These are phyloP conservation scores for Colletotrichum cordylinicola DNA, from an alignment of 2,329 filamentous ascomycete species.

Conservation along the genomic window DNA sequence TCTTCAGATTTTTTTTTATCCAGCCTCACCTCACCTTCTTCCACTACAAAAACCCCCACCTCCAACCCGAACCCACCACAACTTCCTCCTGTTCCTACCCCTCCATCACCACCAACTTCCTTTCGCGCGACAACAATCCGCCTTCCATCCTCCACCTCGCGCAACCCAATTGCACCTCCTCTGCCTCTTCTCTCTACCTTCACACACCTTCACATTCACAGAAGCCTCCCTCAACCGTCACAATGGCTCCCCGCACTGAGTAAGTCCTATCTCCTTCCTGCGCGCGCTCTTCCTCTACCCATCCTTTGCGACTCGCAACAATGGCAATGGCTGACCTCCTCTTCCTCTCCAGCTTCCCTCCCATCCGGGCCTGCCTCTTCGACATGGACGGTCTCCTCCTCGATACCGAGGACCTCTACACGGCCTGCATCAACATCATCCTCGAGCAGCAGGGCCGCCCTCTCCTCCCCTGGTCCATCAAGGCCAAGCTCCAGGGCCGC, in stretches of 20 bases:
- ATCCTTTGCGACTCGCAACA: not conserved
- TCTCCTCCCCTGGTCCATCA: constrained; percentile 88
- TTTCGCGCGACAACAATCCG: not conserved
- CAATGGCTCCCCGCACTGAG: constrained; percentile 52
- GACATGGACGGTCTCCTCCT: constrained; percentile 98
- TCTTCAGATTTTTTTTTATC: not conserved
- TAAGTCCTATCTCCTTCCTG: constrained; percentile 32
- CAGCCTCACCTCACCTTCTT: not conserved
- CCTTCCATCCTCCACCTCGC: not conserved
- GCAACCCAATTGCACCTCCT: not conserved
- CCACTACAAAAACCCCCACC: not conserved
- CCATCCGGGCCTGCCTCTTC: constrained; percentile 90
- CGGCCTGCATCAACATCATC: constrained; percentile 80
- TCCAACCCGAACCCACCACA: not conserved
- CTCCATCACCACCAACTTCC: not conserved
- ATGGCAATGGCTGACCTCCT: not conserved
- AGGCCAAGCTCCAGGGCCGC: constrained; percentile 78
- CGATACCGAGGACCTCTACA: constrained; percentile 91
- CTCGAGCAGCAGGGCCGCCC: constrained; percentile 78
- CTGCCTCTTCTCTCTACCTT: not conserved
- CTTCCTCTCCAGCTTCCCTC: constrained; percentile 66
- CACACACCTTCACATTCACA: not conserved
- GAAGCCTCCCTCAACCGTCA: constrained; percentile 4
- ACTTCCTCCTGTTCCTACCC: not conserved
- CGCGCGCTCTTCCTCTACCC: constrained; percentile 32